Percentiles rank a stretch among this genome's conserved stretches.
These are phyloP conservation scores for Coffea eugenioides DNA, from an alignment of 257 asterid genomes.

Conservation along the genomic window DNA sequence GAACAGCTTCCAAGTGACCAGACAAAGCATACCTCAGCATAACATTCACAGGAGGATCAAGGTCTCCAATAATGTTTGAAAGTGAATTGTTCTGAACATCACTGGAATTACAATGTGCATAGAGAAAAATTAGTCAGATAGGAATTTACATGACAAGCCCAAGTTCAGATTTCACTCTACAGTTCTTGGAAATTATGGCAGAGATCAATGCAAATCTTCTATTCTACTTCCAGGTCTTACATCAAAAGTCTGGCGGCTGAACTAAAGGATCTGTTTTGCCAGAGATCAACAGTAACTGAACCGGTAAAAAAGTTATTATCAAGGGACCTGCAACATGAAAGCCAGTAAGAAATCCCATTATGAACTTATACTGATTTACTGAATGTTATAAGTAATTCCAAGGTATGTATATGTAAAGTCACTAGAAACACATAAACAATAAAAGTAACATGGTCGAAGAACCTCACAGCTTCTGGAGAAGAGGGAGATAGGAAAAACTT, in stretches of 20 bases:
- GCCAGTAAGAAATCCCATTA: background rate
- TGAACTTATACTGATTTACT: background rate
- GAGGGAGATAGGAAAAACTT: constrained; percentile 34
- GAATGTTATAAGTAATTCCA: background rate
- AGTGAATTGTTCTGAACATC: constrained; percentile 38
- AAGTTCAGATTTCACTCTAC: background rate
- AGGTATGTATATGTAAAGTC: background rate
- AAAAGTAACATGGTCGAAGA: background rate
- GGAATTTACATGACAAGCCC: background rate
- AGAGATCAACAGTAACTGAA: constrained; percentile 32
- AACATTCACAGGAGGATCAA: constrained; percentile 45
- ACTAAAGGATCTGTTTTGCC: constrained; percentile 39
- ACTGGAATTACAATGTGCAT: constrained; percentile 24
- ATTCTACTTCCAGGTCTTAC: constrained; percentile 25
- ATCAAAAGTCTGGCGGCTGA: constrained; percentile 32
- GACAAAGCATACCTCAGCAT: constrained; percentile 33
- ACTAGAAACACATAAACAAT: background rate
- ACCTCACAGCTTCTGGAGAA: constrained; percentile 50
- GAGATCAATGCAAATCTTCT: background rate
- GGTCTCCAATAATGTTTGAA: constrained; percentile 33
- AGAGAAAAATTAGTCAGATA: constrained; percentile 17
- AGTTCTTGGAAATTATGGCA: background rate
- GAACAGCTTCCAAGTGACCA: background rate
- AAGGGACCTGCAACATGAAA: constrained; percentile 36
- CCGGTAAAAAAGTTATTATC: constrained; percentile 41